These are phyloP conservation scores for Papiliotrema fonsecae DNA, from an alignment of 1,284 basidiomycete species.

Conservation along the genomic window DNA sequence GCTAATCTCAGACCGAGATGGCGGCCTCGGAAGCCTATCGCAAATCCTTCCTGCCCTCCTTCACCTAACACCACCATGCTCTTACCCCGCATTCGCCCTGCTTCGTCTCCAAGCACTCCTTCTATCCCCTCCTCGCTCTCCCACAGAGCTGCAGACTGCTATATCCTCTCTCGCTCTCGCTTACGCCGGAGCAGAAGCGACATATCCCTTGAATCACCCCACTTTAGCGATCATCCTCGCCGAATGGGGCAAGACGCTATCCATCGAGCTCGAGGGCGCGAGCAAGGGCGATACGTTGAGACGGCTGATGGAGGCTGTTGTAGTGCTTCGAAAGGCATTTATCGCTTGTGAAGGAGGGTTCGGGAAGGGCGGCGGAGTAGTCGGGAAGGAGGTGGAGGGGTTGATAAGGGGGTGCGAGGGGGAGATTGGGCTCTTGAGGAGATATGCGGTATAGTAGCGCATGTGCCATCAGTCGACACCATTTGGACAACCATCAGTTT, in stretches of 20 bases:
- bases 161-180: slow-evolving; percentile 58
- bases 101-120: slow-evolving; percentile 56
- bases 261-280: slow-evolving; percentile 31
- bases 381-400: slow-evolving; percentile 32
- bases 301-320: slow-evolving; percentile 60
- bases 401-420: slow-evolving; percentile 28
- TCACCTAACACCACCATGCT: slow-evolving; percentile 57
- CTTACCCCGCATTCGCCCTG: slow-evolving; percentile 72
- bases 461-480: neutral
- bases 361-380: slow-evolving; percentile 40
- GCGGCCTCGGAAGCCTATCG: neutral
- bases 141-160: slow-evolving; percentile 30
- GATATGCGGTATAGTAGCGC: slow-evolving; percentile 2
- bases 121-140: slow-evolving; percentile 20
- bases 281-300: slow-evolving; percentile 52
- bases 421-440: slow-evolving; percentile 19
- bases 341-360: slow-evolving; percentile 35
- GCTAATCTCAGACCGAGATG: neutral
- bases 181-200: slow-evolving; percentile 54
- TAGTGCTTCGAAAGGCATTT: slow-evolving; percentile 61
- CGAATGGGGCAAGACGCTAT: slow-evolving; percentile 73
- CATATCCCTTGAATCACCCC: slow-evolving; percentile 69
- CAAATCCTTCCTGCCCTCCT: slow-evolving; percentile 63
- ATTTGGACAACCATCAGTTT: too few relatives aligned
- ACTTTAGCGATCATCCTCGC: slow-evolving; percentile 68